phyloP scores from a whole-genome alignment of 2,329 filamentous ascomycete species.

The Hypoxylon sp. region DNA sequence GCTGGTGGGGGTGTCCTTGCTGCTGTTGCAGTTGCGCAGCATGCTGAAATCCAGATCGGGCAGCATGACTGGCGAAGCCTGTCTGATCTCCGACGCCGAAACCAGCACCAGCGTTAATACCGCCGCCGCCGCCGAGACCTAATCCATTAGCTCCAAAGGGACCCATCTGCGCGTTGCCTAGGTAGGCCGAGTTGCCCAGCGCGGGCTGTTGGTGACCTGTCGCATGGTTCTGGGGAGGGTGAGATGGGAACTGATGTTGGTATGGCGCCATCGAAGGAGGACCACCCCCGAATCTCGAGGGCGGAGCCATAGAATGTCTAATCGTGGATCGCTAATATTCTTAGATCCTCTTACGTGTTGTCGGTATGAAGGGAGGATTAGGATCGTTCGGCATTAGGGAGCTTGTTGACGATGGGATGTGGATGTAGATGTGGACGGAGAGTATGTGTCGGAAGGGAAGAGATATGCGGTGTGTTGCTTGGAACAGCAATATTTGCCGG shows the following conservation, averaged over 20 bases:
- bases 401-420: conserved; percentile 17
- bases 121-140: conserved; percentile 66
- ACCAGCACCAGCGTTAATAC: conserved; percentile 64
- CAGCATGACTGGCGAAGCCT: conserved; percentile 87
- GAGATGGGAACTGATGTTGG: conserved; percentile 68
- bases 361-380: conserved; percentile 31
- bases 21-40: conserved; percentile 71
- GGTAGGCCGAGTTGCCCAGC: conserved; percentile 79
- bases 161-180: conserved; percentile 76
- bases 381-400: conserved; percentile 38
- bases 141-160: conserved; percentile 76
- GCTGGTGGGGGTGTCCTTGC: conserved; percentile 70
- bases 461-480: background rate
- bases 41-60: conserved; percentile 88
- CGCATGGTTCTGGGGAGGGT: conserved; percentile 66
- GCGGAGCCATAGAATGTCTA: conserved; percentile 54
- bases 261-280: conserved; percentile 63
- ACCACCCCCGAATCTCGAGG: conserved; percentile 64
- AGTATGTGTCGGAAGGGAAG: background rate
- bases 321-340: conserved; percentile 10
- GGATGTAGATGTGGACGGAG: background rate
- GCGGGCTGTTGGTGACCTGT: conserved; percentile 67
- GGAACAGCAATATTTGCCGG: background rate
- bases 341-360: conserved; percentile 36
- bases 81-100: conserved; percentile 74